A percentile compares a stretch with the other conserved stretches of the same genome.
Evolutionary conservation across 2,329 filamentous ascomycete species (phyloP).

Genomic region (Alternaria triticina): DNA sequence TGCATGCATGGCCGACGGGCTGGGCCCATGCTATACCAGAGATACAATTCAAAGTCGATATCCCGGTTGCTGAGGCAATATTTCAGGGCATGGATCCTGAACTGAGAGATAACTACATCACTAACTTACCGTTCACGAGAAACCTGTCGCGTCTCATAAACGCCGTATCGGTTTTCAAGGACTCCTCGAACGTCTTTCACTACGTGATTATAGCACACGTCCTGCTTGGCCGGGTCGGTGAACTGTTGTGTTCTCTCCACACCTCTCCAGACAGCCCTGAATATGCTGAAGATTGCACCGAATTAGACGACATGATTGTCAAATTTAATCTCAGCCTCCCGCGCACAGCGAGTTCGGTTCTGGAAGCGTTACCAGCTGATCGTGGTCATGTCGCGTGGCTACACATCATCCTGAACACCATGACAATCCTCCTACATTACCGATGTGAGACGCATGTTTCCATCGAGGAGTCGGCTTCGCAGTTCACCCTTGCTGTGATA

Average conservation of each 20-base stretch:
- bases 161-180: slow-evolving; percentile 7
- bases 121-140: slow-evolving; percentile 27
- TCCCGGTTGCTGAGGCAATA: slow-evolving; percentile 29
- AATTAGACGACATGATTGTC: slow-evolving; percentile 31
- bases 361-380: slow-evolving; percentile 24
- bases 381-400: slow-evolving; percentile 36
- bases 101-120: neutral
- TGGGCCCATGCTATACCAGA: slow-evolving; percentile 39
- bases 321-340: slow-evolving; percentile 38
- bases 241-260: slow-evolving; percentile 38
- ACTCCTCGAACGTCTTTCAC: slow-evolving; percentile 28
- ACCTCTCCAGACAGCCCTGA: slow-evolving; percentile 25
- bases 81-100: slow-evolving; percentile 30
- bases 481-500: slow-evolving; percentile 25
- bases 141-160: slow-evolving; percentile 30
- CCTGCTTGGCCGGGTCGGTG: slow-evolving; percentile 35
- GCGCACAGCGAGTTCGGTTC: slow-evolving; percentile 26
- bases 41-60: slow-evolving; percentile 39
- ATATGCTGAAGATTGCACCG: slow-evolving; percentile 29
- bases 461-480: neutral
- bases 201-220: slow-evolving; percentile 35
- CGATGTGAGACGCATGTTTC: slow-evolving; percentile 4
- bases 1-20: slow-evolving; percentile 28
- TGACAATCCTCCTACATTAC: slow-evolving; percentile 34
- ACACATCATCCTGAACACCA: slow-evolving; percentile 29